A percentile compares a stretch with the other conserved stretches of the same genome.
Evolutionary conservation across 768 basidiomycete genomes (phyloP).

Genomic region (Collybiopsis luxurians): DNA sequence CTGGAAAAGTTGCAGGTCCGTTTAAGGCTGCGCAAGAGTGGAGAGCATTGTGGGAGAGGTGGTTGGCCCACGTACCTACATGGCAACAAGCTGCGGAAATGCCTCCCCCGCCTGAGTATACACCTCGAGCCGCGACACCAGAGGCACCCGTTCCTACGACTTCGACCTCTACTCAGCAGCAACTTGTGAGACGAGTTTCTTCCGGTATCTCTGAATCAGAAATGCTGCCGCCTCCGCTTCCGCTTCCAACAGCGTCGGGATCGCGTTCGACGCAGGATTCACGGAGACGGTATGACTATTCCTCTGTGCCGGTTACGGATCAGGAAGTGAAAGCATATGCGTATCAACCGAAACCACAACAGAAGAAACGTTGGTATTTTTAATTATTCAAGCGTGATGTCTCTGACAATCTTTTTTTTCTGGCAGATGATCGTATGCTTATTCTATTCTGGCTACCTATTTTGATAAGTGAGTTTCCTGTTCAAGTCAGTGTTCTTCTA

Average conservation of each 20-base stretch:
- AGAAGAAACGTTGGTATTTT: slow-evolving; percentile 64
- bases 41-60: slow-evolving; percentile 74
- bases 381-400: background rate
- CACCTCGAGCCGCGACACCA: slow-evolving; percentile 47
- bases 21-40: slow-evolving; percentile 58
- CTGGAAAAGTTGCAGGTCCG: slow-evolving; percentile 38
- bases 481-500: background rate
- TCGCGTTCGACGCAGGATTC: slow-evolving; percentile 28
- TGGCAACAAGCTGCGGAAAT: slow-evolving; percentile 42
- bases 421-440: slow-evolving; percentile 79
- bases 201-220: slow-evolving; percentile 12
- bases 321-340: slow-evolving; percentile 69
- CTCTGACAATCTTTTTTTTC: slow-evolving; percentile 10
- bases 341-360: slow-evolving; percentile 56
- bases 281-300: slow-evolving; percentile 41
- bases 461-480: slow-evolving; percentile 67
- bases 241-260: slow-evolving; percentile 19
- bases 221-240: slow-evolving; percentile 14
- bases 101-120: slow-evolving; percentile 71
- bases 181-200: background rate
- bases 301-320: slow-evolving; percentile 49
- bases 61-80: slow-evolving; percentile 52
- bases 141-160: background rate
- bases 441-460: slow-evolving; percentile 86
- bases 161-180: background rate